These are phyloP conservation scores for Lentinula sp. DNA, from an alignment of 768 basidiomycete genomes.

Conservation along the genomic window DNA sequence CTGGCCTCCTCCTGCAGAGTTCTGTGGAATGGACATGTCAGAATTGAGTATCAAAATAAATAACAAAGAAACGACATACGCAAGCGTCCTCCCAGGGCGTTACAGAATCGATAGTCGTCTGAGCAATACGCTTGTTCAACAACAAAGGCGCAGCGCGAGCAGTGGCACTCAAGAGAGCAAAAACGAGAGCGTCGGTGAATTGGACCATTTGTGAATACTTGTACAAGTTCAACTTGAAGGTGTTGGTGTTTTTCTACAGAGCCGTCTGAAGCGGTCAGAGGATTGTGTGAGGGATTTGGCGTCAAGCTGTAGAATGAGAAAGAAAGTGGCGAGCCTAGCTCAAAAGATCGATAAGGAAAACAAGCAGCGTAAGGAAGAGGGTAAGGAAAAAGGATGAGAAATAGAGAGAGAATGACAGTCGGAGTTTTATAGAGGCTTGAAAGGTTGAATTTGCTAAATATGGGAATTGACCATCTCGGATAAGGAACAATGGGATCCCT, in stretches of 20 bases:
- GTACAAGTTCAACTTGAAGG: slow-evolving; percentile 1
- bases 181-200: slow-evolving; percentile 20
- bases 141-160: slow-evolving; percentile 25
- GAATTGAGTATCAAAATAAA: neutral
- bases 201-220: slow-evolving; percentile 22
- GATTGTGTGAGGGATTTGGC: neutral
- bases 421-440: slow-evolving; percentile 1
- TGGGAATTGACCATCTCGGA: neutral
- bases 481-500: neutral
- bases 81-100: slow-evolving; percentile 41
- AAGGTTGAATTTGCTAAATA: neutral
- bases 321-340: slow-evolving; percentile 5
- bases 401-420: neutral
- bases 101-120: slow-evolving; percentile 33
- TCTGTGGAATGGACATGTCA: slow-evolving; percentile 21
- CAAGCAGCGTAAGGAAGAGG: neutral
- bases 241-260: neutral
- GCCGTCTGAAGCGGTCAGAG: neutral
- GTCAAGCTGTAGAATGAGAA: slow-evolving; percentile 1
- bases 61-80: slow-evolving; percentile 25
- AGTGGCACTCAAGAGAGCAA: slow-evolving; percentile 24
- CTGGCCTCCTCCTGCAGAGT: slow-evolving; percentile 47
- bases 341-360: neutral
- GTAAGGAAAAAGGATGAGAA: neutral
- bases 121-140: slow-evolving; percentile 39